Conservation (phyloP, 2,329 filamentous ascomycete genomes). For the Hypomyces rosellus region DNA sequence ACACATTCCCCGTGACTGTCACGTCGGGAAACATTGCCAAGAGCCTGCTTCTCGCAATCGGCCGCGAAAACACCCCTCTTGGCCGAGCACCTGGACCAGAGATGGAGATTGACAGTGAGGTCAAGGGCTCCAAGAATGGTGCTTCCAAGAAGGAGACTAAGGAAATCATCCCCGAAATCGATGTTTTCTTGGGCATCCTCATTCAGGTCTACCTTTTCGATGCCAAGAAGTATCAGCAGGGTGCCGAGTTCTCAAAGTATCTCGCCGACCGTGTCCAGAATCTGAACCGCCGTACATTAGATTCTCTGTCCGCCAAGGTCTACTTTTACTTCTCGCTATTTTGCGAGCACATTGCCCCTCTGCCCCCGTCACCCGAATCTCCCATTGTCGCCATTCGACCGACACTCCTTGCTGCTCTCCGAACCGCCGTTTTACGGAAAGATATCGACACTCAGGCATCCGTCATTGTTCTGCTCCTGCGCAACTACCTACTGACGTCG, state of each 20-base stretch:
- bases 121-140: slow-evolving; percentile 48
- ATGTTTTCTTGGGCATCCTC: slow-evolving; percentile 82
- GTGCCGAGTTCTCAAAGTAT: slow-evolving; percentile 75
- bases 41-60: slow-evolving; percentile 63
- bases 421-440: slow-evolving; percentile 93
- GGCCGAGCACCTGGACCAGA: slow-evolving; percentile 51
- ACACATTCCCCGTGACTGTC: slow-evolving; percentile 63
- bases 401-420: slow-evolving; percentile 76
- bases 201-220: slow-evolving; percentile 86
- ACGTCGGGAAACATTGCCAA: slow-evolving; percentile 60
- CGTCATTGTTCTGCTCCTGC: slow-evolving; percentile 87
- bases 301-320: slow-evolving; percentile 87
- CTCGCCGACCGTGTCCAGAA: slow-evolving; percentile 80
- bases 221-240: slow-evolving; percentile 70
- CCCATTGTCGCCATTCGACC: slow-evolving; percentile 82
- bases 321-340: slow-evolving; percentile 99
- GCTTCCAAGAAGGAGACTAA: slow-evolving; percentile 59
- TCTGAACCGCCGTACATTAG: slow-evolving; percentile 87
- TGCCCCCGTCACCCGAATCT: slow-evolving; percentile 83
- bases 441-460: slow-evolving; percentile 96
- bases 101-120: slow-evolving; percentile 67
- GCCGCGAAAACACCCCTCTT: slow-evolving; percentile 58
- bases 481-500: slow-evolving; percentile 92
- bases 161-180: slow-evolving; percentile 78
- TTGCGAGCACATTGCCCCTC: slow-evolving; percentile 81